A percentile compares a stretch with the other conserved stretches of the same genome.
Conservation (phyloP, 1,139 yeast genomes). For the Arxiozyma slooffiae region DNA sequence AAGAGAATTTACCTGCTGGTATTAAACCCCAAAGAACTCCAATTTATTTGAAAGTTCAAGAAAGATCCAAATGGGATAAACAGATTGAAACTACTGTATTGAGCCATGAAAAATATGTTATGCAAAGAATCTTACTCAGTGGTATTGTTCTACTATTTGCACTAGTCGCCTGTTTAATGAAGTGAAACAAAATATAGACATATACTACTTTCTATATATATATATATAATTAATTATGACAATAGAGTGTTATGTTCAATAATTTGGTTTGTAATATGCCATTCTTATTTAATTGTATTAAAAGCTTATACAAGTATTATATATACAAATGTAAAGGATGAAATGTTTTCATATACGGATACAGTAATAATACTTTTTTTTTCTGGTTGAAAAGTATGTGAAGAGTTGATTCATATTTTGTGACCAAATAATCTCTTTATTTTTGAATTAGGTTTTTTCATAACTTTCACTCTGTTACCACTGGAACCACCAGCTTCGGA, state of each 20-base stretch:
- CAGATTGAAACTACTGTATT: conserved; percentile 17
- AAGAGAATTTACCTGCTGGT: conserved; percentile 41
- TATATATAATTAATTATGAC: too few relatives aligned
- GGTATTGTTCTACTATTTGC: neutral
- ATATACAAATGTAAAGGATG: neutral
- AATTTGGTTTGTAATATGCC: too few relatives aligned
- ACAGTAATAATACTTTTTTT: neutral
- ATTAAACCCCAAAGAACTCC: conserved; percentile 35
- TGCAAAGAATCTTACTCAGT: neutral
- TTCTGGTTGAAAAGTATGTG: too few relatives aligned
- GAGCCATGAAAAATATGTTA: neutral
- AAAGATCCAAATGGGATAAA: conserved; percentile 29
- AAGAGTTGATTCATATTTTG: neutral
- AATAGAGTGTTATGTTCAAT: neutral
- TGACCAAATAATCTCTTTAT: neutral
- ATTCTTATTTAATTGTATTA: too few relatives aligned
- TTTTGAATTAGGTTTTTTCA: neutral
- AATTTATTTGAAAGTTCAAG: conserved; percentile 32
- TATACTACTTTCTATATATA: too few relatives aligned
- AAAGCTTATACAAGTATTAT: neutral
- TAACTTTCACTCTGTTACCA: too few relatives aligned
- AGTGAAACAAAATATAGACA: neutral
- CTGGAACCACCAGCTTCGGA: neutral
- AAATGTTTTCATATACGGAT: neutral
- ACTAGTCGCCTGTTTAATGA: neutral